These are phyloP conservation scores for Atalantia buxifolia DNA, from an alignment of 345 rosid genomes.

Conservation along the genomic window DNA sequence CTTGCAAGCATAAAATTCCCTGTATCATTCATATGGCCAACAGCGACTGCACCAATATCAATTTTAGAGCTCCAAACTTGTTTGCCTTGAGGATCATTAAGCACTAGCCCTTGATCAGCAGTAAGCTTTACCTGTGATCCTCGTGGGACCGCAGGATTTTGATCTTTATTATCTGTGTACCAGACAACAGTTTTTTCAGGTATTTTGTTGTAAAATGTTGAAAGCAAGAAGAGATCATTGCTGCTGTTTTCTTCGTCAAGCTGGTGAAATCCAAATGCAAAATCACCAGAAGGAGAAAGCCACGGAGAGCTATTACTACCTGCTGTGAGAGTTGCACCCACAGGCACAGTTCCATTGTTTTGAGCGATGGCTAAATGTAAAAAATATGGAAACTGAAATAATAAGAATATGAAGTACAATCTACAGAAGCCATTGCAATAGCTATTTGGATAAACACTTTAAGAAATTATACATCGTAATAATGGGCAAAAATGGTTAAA, in stretches of 20 bases:
- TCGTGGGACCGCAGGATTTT: background rate
- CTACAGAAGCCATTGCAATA: no score
- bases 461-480: no score
- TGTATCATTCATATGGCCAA: background rate
- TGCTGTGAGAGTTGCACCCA: background rate
- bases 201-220: slow-evolving; percentile 29
- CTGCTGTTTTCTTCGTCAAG: background rate
- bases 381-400: no score
- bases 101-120: slow-evolving; percentile 20
- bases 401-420: no score
- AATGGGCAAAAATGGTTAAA: no score
- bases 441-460: no score
- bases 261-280: slow-evolving; percentile 30
- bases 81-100: slow-evolving; percentile 3
- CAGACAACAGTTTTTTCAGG: slow-evolving; percentile 21
- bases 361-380: no score
- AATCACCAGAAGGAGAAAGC: slow-evolving; percentile 29
- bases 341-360: no score
- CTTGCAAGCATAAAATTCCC: slow-evolving; percentile 9
- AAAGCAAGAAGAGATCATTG: slow-evolving; percentile 18
- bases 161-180: slow-evolving; percentile 6
- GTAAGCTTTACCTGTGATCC: slow-evolving; percentile 24
- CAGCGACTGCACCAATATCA: no score
- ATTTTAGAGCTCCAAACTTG: no score
- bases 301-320: background rate